These are phyloP conservation scores for Pseudogymnoascus sp. DNA, from an alignment of 2,329 filamentous ascomycete genomes.

Conservation along the genomic window DNA sequence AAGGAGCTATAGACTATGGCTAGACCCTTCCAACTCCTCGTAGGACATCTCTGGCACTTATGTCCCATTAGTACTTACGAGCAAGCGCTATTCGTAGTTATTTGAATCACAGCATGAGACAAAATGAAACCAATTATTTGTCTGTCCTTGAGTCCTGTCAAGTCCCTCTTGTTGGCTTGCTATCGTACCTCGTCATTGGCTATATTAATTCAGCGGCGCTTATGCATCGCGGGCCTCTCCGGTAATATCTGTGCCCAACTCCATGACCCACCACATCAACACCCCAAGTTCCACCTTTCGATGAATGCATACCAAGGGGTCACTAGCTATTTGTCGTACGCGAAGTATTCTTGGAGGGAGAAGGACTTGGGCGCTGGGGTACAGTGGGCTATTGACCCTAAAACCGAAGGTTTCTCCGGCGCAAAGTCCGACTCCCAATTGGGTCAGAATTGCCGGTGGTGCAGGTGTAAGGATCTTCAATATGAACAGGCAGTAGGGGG, in stretches of 20 bases:
- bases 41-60: background rate
- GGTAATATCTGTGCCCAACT: background rate
- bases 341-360: too few species aligned
- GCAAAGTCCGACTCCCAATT: too few species aligned
- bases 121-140: background rate
- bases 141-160: background rate
- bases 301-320: background rate
- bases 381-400: too few species aligned
- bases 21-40: background rate
- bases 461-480: too few species aligned
- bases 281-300: background rate
- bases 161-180: background rate
- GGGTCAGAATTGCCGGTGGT: too few species aligned
- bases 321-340: too few species aligned
- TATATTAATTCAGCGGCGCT: background rate
- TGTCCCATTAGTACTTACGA: background rate
- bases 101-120: background rate
- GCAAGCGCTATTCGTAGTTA: background rate
- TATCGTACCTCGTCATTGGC: background rate
- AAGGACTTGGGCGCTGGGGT: too few species aligned
- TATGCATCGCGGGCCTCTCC: background rate
- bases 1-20: background rate
- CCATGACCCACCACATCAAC: background rate
- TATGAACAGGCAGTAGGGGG: too few species aligned
- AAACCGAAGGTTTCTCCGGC: too few species aligned